Conservation (phyloP, 2,329 filamentous ascomycete genomes). For the Talaromyces amestolkiae region DNA sequence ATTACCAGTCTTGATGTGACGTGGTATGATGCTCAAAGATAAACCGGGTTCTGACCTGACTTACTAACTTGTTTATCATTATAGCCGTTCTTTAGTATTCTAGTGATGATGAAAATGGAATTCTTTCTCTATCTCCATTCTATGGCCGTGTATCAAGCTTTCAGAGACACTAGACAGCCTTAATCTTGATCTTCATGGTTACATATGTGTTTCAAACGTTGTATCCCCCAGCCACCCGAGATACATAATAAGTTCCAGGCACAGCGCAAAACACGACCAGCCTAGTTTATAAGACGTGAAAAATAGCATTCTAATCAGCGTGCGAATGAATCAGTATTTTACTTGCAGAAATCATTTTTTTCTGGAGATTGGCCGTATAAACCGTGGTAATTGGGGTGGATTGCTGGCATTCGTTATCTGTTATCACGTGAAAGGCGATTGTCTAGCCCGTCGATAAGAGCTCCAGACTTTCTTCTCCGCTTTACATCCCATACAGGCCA, state of each 20-base stretch:
- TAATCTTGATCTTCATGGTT: neutral
- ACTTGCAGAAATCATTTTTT: neutral
- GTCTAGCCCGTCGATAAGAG: conserved; percentile 24
- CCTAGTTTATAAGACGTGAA: neutral
- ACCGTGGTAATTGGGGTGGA: neutral
- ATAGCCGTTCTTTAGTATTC: neutral
- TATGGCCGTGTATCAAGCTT: neutral
- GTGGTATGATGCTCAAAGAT: neutral
- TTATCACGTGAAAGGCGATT: conserved; percentile 35
- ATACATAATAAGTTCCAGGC: neutral
- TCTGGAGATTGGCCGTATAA: neutral
- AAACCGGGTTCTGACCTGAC: neutral
- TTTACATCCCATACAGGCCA: conserved; percentile 15
- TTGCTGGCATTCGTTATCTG: conserved; percentile 11
- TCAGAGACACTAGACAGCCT: neutral
- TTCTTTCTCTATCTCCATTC: neutral
- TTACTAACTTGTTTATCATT: neutral
- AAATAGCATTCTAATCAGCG: neutral
- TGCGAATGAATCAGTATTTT: neutral
- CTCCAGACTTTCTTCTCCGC: conserved; percentile 21
- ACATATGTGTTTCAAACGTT: neutral
- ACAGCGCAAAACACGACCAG: neutral
- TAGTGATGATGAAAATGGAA: neutral
- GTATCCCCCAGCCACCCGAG: neutral
- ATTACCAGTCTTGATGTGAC: neutral